phyloP scores from a whole-genome alignment of 1,284 basidiomycete genomes.

The Gymnopus androsaceus region DNA sequence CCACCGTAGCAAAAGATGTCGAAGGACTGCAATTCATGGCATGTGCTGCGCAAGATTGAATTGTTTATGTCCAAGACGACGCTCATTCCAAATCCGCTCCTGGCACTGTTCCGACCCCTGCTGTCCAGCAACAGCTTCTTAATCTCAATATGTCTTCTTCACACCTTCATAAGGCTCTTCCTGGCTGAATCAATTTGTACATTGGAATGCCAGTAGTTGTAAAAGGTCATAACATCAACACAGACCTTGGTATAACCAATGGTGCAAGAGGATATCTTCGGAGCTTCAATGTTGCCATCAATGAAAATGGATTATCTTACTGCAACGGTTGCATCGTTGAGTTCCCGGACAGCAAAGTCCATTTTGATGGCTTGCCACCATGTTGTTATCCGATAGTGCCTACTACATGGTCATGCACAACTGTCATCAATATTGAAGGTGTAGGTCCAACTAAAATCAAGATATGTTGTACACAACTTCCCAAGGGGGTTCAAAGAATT shows the following conservation, averaged over 20 bases:
- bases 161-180: background rate
- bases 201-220: conserved; percentile 34
- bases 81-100: too few species aligned
- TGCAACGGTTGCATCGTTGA: conserved; percentile 23
- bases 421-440: too few species aligned
- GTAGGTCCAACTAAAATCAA: too few species aligned
- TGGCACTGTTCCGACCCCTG: too few species aligned
- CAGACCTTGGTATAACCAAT: conserved; percentile 33
- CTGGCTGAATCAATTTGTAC: conserved; percentile 23
- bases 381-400: conserved; percentile 23
- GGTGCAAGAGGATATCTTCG: conserved; percentile 22
- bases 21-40: too few species aligned
- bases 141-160: conserved; percentile 9
- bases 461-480: background rate
- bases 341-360: conserved; percentile 25
- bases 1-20: too few species aligned
- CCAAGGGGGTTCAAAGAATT: too few species aligned
- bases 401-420: too few species aligned
- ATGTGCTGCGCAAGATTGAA: too few species aligned
- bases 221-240: conserved; percentile 25
- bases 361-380: conserved; percentile 21
- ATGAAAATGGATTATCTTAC: background rate
- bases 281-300: background rate
- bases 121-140: background rate
- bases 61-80: too few species aligned